These are phyloP conservation scores for Zea luxurians DNA, from an alignment of 176 grass and related monocot genomes.

Conservation along the genomic window DNA sequence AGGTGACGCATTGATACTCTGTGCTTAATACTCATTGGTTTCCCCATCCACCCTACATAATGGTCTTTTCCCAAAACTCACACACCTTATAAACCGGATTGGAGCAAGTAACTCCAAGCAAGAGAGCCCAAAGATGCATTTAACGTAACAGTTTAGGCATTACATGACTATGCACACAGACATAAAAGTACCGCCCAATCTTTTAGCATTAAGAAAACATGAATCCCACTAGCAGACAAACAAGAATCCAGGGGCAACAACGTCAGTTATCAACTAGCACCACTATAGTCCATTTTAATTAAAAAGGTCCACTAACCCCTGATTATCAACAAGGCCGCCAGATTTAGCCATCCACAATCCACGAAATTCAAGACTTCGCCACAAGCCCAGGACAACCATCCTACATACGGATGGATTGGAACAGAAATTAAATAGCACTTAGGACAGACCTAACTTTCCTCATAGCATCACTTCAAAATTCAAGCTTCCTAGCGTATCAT, in stretches of 20 bases:
- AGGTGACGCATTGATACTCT: neutral
- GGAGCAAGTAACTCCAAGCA: no score
- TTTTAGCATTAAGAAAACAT: neutral
- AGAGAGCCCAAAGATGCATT: no score
- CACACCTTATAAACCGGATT: no score
- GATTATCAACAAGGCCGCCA: neutral
- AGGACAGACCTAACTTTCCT: neutral
- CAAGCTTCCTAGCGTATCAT: neutral
- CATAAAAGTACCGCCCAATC: no score
- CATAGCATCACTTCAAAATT: neutral
- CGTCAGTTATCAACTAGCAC: neutral
- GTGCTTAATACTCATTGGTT: neutral
- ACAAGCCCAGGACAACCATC: neutral
- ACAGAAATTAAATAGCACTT: neutral
- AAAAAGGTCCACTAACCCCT: neutral
- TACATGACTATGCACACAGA: no score
- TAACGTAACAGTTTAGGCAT: no score
- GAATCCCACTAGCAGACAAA: neutral
- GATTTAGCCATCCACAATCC: conserved; percentile 6
- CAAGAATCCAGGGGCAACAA: neutral
- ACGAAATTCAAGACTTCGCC: neutral
- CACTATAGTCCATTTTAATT: neutral
- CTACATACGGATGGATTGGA: neutral
- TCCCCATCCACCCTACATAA: no score
- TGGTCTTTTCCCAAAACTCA: no score